Percentiles rank a stretch among this genome's conserved stretches.
phyloP scores from a whole-genome alignment of 2,329 filamentous ascomycete genomes.

The Blumeriella jaapii region DNA sequence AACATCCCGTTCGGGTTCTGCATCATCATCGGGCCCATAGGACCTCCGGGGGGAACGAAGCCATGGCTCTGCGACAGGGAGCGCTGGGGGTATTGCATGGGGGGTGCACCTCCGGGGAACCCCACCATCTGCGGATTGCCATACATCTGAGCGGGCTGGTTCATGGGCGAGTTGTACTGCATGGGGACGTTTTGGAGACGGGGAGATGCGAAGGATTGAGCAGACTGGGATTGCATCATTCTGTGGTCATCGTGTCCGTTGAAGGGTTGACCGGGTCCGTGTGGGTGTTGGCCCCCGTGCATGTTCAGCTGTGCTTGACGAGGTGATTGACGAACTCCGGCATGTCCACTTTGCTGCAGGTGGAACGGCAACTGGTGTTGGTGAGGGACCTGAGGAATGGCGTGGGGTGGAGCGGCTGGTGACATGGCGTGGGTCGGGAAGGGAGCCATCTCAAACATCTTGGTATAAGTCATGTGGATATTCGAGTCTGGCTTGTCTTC shows the following conservation, averaged over 20 bases:
- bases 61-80: slow-evolving; percentile 62
- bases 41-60: slow-evolving; percentile 59
- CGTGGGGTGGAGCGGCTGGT: slow-evolving; percentile 58
- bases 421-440: slow-evolving; percentile 45
- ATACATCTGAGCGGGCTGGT: slow-evolving; percentile 55
- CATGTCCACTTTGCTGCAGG: slow-evolving; percentile 62
- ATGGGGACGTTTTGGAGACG: slow-evolving; percentile 60
- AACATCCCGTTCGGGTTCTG: slow-evolving; percentile 59
- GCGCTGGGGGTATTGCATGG: slow-evolving; percentile 54
- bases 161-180: slow-evolving; percentile 61
- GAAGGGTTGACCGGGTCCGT: slow-evolving; percentile 52
- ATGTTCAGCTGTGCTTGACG: slow-evolving; percentile 68
- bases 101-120: slow-evolving; percentile 51
- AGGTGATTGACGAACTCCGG: slow-evolving; percentile 31
- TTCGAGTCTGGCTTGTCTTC: slow-evolving; percentile 60
- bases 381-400: slow-evolving; percentile 63
- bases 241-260: slow-evolving; percentile 69
- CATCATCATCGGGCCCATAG: slow-evolving; percentile 79
- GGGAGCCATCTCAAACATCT: slow-evolving; percentile 64
- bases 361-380: slow-evolving; percentile 78
- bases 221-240: slow-evolving; percentile 78
- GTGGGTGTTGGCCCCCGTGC: slow-evolving; percentile 60
- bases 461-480: slow-evolving; percentile 57
- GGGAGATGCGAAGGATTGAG: slow-evolving; percentile 77
- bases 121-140: slow-evolving; percentile 63